Conservation (phyloP, 805 yeast species). For the Metschnikowia hibisci region DNA sequence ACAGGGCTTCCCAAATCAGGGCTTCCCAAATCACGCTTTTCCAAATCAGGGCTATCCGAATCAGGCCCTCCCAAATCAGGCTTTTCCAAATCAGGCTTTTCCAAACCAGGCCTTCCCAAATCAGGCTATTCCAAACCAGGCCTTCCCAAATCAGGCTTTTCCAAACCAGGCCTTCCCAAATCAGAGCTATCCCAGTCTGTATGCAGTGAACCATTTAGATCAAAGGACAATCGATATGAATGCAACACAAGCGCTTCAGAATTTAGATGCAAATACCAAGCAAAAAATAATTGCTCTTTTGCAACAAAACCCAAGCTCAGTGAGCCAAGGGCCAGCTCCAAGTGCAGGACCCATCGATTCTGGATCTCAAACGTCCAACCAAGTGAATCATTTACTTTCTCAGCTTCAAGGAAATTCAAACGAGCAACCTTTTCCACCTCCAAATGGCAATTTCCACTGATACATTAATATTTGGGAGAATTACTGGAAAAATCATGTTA, state of each 20-base stretch:
- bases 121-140: background rate
- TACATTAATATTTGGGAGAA: too few species aligned
- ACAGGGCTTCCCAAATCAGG: background rate
- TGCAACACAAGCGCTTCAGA: conserved; percentile 18
- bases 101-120: background rate
- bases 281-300: conserved; percentile 30
- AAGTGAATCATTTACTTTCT: conserved; percentile 12
- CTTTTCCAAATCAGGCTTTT: background rate
- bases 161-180: too few species aligned
- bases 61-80: background rate
- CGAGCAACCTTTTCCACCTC: background rate
- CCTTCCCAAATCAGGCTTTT: background rate
- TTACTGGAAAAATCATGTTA: too few species aligned
- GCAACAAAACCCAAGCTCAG: conserved; percentile 19
- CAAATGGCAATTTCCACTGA: conserved; percentile 1
- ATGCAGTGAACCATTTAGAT: background rate
- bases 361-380: conserved; percentile 2
- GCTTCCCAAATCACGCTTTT: background rate
- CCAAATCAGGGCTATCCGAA: background rate
- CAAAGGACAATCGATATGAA: too few species aligned
- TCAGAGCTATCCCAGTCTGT: background rate
- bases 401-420: conserved; percentile 9
- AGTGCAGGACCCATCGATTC: conserved; percentile 1
- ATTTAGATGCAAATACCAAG: conserved; percentile 31
- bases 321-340: background rate